Percentiles rank a stretch among this genome's conserved stretches.
Conservation (phyloP, 805 yeast genomes). For the Candida caryicola region DNA sequence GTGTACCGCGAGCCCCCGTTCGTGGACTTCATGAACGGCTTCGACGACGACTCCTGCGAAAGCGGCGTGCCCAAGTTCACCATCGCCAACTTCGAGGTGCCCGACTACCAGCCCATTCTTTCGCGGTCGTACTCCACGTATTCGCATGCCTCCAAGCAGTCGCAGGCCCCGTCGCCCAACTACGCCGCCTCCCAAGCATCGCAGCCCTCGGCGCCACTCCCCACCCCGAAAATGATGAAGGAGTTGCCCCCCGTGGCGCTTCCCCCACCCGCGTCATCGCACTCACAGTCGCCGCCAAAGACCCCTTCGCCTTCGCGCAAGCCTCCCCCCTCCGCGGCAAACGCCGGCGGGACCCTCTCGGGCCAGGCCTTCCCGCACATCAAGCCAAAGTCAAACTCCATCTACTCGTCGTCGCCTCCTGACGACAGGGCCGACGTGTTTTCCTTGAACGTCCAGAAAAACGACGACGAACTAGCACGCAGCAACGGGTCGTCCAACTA, state of each 20-base stretch:
- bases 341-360: not conserved
- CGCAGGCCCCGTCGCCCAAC: not conserved
- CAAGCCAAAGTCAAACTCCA: conserved; percentile 7
- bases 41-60: conserved; percentile 16
- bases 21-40: conserved; percentile 51
- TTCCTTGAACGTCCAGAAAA: conserved; percentile 9
- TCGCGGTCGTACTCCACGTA: conserved; percentile 28
- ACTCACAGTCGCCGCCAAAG: conserved; percentile 6
- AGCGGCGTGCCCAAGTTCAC: conserved; percentile 11
- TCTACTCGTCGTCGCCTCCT: conserved; percentile 10
- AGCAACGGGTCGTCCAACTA: conserved; percentile 28
- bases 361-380: conserved; percentile 3
- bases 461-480: conserved; percentile 8
- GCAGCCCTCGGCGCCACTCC: conserved; percentile 1
- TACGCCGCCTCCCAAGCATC: conserved; percentile 1
- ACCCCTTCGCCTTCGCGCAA: conserved; percentile 12
- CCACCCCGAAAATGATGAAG: not conserved
- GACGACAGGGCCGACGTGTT: conserved; percentile 21
- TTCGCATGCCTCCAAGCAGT: conserved; percentile 16
- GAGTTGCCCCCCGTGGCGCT: conserved; percentile 4
- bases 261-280: conserved; percentile 10
- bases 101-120: conserved; percentile 30
- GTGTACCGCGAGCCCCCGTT: conserved; percentile 60
- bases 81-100: conserved; percentile 30
- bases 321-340: conserved; percentile 5